Evolutionary conservation across 2,329 filamentous ascomycete genomes (phyloP).

Genomic region (Bipolaris cookei): DNA sequence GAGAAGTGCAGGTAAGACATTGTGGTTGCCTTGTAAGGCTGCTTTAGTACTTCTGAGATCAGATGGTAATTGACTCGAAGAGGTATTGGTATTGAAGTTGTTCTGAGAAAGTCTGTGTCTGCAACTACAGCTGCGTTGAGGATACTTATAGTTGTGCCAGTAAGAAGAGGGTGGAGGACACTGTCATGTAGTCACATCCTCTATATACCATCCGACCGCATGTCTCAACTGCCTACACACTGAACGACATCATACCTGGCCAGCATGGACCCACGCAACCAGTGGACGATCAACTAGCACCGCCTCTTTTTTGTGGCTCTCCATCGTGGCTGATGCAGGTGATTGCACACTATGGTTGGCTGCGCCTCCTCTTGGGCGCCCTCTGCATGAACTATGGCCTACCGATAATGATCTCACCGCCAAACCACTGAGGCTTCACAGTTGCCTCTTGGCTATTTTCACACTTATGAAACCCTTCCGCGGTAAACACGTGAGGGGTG

Average conservation of each 20-base stretch:
- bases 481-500: conserved; percentile 12
- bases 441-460: background rate
- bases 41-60: background rate
- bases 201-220: conserved; percentile 20
- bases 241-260: conserved; percentile 7
- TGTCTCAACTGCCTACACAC: conserved; percentile 24
- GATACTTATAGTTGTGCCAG: conserved; percentile 14
- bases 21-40: conserved; percentile 12
- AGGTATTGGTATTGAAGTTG: background rate
- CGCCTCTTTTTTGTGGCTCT: conserved; percentile 18
- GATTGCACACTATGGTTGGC: conserved; percentile 17
- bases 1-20: conserved; percentile 38
- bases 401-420: conserved; percentile 15
- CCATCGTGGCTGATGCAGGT: conserved; percentile 16
- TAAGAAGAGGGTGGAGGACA: conserved; percentile 1
- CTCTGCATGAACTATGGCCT: conserved; percentile 18
- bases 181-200: conserved; percentile 3
- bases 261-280: conserved; percentile 15
- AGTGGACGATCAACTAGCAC: conserved; percentile 9
- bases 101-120: conserved; percentile 1
- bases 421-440: conserved; percentile 18
- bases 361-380: conserved; percentile 8
- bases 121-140: background rate
- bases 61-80: background rate
- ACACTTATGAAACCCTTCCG: conserved; percentile 13